Conservation (phyloP, 2,329 filamentous ascomycete genomes). For the Aspergillus thermomutatus region DNA sequence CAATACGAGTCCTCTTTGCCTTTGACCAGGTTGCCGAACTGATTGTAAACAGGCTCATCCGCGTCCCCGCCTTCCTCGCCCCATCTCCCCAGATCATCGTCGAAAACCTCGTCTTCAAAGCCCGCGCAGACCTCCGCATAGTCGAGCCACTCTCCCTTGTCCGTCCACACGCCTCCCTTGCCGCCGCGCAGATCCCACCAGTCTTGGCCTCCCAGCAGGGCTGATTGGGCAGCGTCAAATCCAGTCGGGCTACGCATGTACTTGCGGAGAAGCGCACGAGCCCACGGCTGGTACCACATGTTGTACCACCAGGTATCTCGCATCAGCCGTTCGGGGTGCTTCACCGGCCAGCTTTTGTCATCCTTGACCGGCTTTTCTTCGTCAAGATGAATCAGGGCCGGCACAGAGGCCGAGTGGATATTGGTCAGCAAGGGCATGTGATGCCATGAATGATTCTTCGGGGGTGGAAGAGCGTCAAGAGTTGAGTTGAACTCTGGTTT, state of each 20-base stretch:
- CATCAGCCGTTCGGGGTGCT: background rate
- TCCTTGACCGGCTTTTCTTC: slow-evolving; percentile 25
- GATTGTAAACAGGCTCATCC: slow-evolving; percentile 35
- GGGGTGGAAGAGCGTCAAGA: slow-evolving; percentile 43
- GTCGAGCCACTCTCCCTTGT: slow-evolving; percentile 46
- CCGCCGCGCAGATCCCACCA: slow-evolving; percentile 52
- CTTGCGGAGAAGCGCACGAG: slow-evolving; percentile 49
- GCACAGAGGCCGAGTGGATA: slow-evolving; percentile 46
- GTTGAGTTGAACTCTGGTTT: slow-evolving; percentile 33
- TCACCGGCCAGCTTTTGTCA: background rate
- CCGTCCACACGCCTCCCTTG: slow-evolving; percentile 54
- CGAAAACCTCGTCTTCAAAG: slow-evolving; percentile 45
- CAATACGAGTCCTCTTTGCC: slow-evolving; percentile 27
- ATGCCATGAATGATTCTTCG: slow-evolving; percentile 40
- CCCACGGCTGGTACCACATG: slow-evolving; percentile 50
- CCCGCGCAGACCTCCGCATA: slow-evolving; percentile 49
- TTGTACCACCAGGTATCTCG: slow-evolving; percentile 40
- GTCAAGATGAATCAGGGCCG: slow-evolving; percentile 43
- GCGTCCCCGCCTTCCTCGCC: slow-evolving; percentile 32
- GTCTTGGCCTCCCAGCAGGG: slow-evolving; percentile 45
- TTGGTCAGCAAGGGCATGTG: slow-evolving; percentile 47
- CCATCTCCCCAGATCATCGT: slow-evolving; percentile 45
- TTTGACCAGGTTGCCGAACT: slow-evolving; percentile 35
- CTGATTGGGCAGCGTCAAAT: slow-evolving; percentile 41
- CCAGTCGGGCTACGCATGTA: slow-evolving; percentile 46